These are phyloP conservation scores for Stephania yunnanensis DNA, from an alignment of 164 flowering plant genomes.

Conservation along the genomic window DNA sequence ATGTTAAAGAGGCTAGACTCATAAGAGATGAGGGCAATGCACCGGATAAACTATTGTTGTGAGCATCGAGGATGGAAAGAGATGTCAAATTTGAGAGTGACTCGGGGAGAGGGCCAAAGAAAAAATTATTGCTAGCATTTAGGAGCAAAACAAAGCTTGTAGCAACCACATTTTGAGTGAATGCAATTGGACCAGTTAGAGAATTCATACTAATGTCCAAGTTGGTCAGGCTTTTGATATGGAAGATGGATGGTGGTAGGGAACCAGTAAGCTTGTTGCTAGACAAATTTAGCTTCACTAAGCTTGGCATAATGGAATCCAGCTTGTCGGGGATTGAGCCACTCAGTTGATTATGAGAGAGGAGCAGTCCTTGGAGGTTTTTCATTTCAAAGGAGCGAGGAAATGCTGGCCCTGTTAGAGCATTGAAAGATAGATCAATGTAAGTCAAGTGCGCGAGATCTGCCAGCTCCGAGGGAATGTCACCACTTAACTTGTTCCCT, in stretches of 20 bases:
- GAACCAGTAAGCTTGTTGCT: conserved; percentile 36
- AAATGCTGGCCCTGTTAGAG: conserved; percentile 32
- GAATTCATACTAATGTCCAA: conserved; percentile 47
- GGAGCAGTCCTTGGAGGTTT: conserved; percentile 49
- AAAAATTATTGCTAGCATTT: conserved; percentile 49
- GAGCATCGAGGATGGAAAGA: conserved; percentile 49
- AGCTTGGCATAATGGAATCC: conserved; percentile 32
- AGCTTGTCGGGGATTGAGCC: conserved; percentile 41
- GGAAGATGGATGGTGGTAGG: conserved; percentile 36
- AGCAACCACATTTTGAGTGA: conserved; percentile 9
- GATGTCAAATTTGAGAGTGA: conserved; percentile 35
- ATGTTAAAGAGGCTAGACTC: conserved; percentile 36
- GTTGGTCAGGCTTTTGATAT: conserved; percentile 34
- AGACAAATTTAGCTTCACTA: conserved; percentile 47
- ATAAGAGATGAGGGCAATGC: conserved; percentile 37
- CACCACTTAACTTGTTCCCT: conserved; percentile 51
- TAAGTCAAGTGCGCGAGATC: conserved; percentile 33
- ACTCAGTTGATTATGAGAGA: conserved; percentile 43
- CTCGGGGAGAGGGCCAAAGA: conserved; percentile 34
- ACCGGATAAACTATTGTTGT: conserved; percentile 45
- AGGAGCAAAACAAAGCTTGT: conserved; percentile 38
- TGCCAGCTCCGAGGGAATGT: conserved; percentile 40
- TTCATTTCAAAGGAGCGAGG: conserved; percentile 25
- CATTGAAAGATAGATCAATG: conserved; percentile 53
- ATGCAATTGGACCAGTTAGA: conserved; percentile 37